These are phyloP conservation scores for Fusarium ramigenum DNA, from an alignment of 2,329 filamentous ascomycete species.

Conservation along the genomic window DNA sequence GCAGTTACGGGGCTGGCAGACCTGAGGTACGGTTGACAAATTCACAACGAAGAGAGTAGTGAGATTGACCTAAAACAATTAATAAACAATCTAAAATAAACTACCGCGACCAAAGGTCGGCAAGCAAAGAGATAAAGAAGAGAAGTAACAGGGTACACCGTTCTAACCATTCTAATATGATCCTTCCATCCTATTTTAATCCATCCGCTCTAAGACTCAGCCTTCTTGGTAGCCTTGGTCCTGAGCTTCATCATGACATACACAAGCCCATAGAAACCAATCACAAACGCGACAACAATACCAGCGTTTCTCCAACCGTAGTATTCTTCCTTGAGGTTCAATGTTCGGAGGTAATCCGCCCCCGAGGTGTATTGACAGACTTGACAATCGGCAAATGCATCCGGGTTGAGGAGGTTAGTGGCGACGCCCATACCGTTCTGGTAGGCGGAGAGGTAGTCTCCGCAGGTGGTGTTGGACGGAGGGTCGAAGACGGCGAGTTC, in stretches of 20 bases:
- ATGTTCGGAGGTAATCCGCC: constrained; percentile 64
- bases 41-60: neutral
- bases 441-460: constrained; percentile 64
- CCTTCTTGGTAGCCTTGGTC: constrained; percentile 59
- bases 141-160: neutral
- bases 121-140: neutral
- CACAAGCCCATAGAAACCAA: constrained; percentile 62
- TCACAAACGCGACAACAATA: constrained; percentile 65
- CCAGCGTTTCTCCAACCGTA: constrained; percentile 74
- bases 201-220: constrained; percentile 39
- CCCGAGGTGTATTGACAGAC: constrained; percentile 70
- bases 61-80: neutral
- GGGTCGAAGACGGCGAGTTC: constrained; percentile 66
- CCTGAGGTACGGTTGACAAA: neutral
- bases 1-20: neutral
- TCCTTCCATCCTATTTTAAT: neutral
- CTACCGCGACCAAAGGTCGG: neutral
- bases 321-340: constrained; percentile 69
- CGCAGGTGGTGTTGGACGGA: constrained; percentile 62
- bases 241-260: constrained; percentile 58
- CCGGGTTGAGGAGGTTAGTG: constrained; percentile 67
- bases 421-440: constrained; percentile 46
- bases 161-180: neutral
- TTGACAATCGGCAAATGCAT: constrained; percentile 61
- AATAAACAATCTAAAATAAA: neutral